Conservation (phyloP, 768 basidiomycete genomes). For the Favolaschia claudopus region DNA sequence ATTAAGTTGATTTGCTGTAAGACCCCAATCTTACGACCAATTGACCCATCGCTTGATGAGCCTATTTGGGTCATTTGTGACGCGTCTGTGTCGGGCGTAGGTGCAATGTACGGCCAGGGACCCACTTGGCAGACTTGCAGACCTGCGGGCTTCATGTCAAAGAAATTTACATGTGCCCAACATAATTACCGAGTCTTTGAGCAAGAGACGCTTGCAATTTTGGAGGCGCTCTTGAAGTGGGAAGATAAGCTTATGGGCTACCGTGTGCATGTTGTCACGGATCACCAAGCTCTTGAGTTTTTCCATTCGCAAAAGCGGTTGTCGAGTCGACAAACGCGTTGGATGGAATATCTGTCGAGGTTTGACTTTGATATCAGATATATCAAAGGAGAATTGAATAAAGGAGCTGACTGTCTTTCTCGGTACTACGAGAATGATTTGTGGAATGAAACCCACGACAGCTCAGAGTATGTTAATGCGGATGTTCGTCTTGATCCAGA, state of each 20-base stretch:
- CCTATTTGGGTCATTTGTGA: conserved; percentile 40
- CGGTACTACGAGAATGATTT: conserved; percentile 39
- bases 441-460: conserved; percentile 7
- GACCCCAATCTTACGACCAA: conserved; percentile 31
- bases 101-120: conserved; percentile 39
- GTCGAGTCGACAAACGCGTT: conserved; percentile 31
- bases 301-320: conserved; percentile 34
- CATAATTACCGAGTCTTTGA: conserved; percentile 38
- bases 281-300: conserved; percentile 33
- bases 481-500: conserved; percentile 29
- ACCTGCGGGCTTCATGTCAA: conserved; percentile 39
- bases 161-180: conserved; percentile 37
- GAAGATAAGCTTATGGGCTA: conserved; percentile 40
- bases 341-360: conserved; percentile 37
- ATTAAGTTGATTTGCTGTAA: conserved; percentile 31
- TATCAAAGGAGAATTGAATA: conserved; percentile 35
- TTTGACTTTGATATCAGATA: conserved; percentile 38
- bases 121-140: conserved; percentile 28
- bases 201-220: conserved; percentile 31
- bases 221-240: conserved; percentile 38
- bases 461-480: conserved; percentile 28
- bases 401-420: conserved; percentile 40
- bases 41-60: conserved; percentile 24
- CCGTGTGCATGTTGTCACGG: conserved; percentile 30
- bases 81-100: no score